These are phyloP conservation scores for Cercospora zeae-maydis DNA, from an alignment of 2,329 filamentous ascomycete genomes.

Conservation along the genomic window DNA sequence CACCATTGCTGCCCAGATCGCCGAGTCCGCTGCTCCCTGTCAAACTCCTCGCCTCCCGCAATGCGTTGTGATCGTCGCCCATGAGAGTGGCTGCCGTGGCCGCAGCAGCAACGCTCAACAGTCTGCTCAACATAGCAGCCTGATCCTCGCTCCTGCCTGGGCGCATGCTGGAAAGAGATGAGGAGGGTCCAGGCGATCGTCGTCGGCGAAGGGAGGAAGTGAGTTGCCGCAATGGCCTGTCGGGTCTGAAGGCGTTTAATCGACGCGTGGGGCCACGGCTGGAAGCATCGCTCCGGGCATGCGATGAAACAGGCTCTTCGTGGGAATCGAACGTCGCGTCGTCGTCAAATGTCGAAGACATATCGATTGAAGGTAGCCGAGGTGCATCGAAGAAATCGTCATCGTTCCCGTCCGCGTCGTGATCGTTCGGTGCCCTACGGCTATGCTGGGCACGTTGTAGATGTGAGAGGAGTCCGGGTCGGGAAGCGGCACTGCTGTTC, in stretches of 20 bases:
- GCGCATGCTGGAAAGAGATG: conserved; percentile 22
- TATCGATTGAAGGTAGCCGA: conserved; percentile 35
- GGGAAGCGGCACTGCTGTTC: conserved; percentile 18
- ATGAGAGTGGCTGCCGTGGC: conserved; percentile 63
- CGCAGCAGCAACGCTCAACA: conserved; percentile 61
- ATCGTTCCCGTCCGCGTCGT: conserved; percentile 2
- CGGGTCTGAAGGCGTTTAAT: conserved; percentile 32
- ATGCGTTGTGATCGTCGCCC: conserved; percentile 54
- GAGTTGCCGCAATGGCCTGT: conserved; percentile 41
- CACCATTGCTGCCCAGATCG: conserved; percentile 43
- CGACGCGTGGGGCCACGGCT: conserved; percentile 30
- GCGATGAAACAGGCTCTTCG: conserved; percentile 22
- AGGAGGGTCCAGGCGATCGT: conserved; percentile 43
- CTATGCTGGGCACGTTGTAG: conserved; percentile 27
- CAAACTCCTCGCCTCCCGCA: conserved; percentile 54
- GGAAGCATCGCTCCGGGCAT: conserved; percentile 29
- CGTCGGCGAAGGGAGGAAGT: conserved; percentile 50
- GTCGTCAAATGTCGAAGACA: conserved; percentile 34
- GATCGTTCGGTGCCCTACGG: conserved; percentile 24
- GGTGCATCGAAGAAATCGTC: conserved; percentile 27
- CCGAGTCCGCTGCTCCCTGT: conserved; percentile 40
- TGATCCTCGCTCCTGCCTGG: conserved; percentile 57
- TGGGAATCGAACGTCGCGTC: conserved; percentile 34
- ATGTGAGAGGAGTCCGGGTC: conserved; percentile 24
- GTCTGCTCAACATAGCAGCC: conserved; percentile 58